A percentile compares a stretch with the other conserved stretches of the same genome.
phyloP scores from a whole-genome alignment of 129 eudicot genomes.

The Centaurea solstitialis region DNA sequence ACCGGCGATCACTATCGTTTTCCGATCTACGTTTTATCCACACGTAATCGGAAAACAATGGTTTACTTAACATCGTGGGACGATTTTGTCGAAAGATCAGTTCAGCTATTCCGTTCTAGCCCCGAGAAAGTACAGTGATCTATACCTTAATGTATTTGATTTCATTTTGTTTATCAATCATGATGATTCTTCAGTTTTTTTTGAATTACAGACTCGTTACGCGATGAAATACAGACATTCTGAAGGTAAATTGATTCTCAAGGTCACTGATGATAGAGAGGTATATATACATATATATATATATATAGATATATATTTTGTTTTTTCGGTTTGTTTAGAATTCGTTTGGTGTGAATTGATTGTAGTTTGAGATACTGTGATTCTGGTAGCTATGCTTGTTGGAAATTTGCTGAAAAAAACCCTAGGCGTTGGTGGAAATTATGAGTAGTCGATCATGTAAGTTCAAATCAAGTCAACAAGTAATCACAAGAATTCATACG shows the following conservation, averaged over 20 bases:
- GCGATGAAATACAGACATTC: constrained; percentile 86
- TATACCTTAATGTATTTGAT: background rate
- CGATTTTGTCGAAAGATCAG: constrained; percentile 57
- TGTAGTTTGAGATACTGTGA: too few relatives aligned
- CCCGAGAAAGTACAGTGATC: constrained; percentile 57
- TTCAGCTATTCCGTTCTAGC: constrained; percentile 69
- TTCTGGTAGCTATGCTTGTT: too few relatives aligned
- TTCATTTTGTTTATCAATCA: background rate
- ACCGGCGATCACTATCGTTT: background rate
- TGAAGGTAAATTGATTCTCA: constrained; percentile 94
- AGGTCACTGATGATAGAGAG: constrained; percentile 80
- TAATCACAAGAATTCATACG: too few relatives aligned
- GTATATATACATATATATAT: too few relatives aligned
- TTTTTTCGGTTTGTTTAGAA: background rate
- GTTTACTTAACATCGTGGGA: background rate
- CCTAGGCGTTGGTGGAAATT: too few relatives aligned
- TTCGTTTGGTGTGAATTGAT: background rate
- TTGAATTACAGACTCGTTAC: constrained; percentile 67
- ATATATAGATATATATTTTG: too few relatives aligned
- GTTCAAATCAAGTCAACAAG: too few relatives aligned
- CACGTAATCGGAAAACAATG: background rate
- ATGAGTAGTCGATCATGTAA: too few relatives aligned
- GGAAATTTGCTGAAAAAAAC: too few relatives aligned
- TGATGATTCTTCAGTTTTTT: background rate
- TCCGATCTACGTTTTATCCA: too few relatives aligned